These are phyloP conservation scores for Lolium multiflorum DNA, from an alignment of 176 grass and related monocot genomes.

Conservation along the genomic window DNA sequence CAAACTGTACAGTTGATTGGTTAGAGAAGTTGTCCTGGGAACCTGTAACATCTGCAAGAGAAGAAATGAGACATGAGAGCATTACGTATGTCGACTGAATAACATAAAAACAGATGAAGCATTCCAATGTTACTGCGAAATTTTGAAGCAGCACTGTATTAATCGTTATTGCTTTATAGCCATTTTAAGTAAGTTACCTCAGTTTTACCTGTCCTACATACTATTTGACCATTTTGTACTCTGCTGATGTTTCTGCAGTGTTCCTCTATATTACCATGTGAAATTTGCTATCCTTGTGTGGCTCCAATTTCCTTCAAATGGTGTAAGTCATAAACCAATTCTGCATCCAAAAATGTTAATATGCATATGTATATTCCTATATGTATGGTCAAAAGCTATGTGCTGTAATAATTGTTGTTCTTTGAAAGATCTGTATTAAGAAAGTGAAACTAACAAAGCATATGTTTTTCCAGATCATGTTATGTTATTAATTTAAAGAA, in stretches of 20 bases:
- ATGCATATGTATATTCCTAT: neutral
- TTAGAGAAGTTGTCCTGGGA: neutral
- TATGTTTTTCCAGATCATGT: neutral
- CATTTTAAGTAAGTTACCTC: conserved; percentile 13
- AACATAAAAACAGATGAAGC: neutral
- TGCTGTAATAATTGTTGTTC: neutral
- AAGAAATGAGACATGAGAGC: neutral
- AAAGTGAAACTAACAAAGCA: conserved; percentile 1
- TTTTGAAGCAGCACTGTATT: neutral
- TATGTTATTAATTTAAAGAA: too few species aligned
- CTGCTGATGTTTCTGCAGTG: conserved; percentile 62
- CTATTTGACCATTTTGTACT: conserved; percentile 22
- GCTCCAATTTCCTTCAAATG: conserved; percentile 77
- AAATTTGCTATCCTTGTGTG: conserved; percentile 90
- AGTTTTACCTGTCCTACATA: conserved; percentile 20
- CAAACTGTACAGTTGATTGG: neutral
- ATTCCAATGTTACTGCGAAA: neutral
- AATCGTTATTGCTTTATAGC: neutral
- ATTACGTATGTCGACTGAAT: neutral
- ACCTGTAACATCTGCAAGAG: neutral
- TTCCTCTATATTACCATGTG: conserved; percentile 77
- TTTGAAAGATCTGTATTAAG: neutral
- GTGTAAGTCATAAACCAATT: conserved; percentile 57
- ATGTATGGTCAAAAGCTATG: neutral
- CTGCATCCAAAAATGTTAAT: neutral